Evolutionary conservation across 768 basidiomycete species (phyloP).

Genomic region (Pisolithus tinctorius): DNA sequence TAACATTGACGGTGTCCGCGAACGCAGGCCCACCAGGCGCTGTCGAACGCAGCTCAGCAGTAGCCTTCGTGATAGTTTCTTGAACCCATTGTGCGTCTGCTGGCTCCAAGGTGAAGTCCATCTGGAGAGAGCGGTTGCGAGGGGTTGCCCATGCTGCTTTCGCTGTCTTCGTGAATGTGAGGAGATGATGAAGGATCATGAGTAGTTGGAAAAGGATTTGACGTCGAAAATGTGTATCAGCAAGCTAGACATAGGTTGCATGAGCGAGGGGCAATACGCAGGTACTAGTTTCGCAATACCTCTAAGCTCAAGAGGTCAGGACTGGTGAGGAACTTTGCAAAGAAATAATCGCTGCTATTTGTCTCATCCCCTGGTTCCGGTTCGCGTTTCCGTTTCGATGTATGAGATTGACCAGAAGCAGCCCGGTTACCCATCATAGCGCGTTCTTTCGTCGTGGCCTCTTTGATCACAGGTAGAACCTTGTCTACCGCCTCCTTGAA

Average conservation of each 20-base stretch:
- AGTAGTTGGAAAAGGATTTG: slow-evolving; percentile 85
- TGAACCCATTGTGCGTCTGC: slow-evolving; percentile 71
- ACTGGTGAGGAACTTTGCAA: slow-evolving; percentile 88
- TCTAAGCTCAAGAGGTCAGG: slow-evolving; percentile 84
- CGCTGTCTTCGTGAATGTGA: slow-evolving; percentile 62
- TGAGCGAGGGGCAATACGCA: slow-evolving; percentile 3
- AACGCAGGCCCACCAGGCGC: slow-evolving; percentile 73
- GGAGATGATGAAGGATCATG: slow-evolving; percentile 69
- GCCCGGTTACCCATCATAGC: slow-evolving; percentile 78
- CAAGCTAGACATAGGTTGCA: slow-evolving; percentile 46
- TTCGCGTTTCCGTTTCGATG: slow-evolving; percentile 64
- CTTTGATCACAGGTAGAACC: slow-evolving; percentile 73
- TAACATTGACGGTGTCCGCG: slow-evolving; percentile 61
- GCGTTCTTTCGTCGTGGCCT: slow-evolving; percentile 82
- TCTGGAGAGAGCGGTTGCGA: slow-evolving; percentile 74
- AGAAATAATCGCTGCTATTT: slow-evolving; percentile 69
- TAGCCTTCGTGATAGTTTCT: slow-evolving; percentile 53
- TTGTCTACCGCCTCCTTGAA: slow-evolving; percentile 69
- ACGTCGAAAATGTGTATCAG: slow-evolving; percentile 88
- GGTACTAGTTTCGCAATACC: slow-evolving; percentile 36
- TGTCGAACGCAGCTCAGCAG: slow-evolving; percentile 59
- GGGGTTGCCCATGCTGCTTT: slow-evolving; percentile 55
- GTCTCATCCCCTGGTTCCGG: slow-evolving; percentile 46
- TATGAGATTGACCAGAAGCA: slow-evolving; percentile 28
- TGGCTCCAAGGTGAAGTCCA: slow-evolving; percentile 72